These are phyloP conservation scores for Paxillus rubicundulus DNA, from an alignment of 768 basidiomycete genomes.

Conservation along the genomic window DNA sequence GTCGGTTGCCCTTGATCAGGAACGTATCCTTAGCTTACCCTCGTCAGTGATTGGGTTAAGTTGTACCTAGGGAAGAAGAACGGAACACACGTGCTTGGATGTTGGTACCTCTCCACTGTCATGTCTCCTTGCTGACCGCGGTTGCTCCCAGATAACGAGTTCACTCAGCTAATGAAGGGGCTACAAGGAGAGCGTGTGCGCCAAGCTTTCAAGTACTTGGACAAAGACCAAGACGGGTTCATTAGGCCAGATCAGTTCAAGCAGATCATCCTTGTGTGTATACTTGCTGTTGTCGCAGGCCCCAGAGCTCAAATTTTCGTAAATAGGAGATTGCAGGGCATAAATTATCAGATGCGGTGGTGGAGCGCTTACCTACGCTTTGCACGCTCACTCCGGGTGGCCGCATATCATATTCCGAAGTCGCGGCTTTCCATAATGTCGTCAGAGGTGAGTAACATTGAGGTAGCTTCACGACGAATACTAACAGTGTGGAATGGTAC, in stretches of 20 bases:
- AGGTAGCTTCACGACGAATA: background rate
- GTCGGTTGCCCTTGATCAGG: constrained; percentile 9
- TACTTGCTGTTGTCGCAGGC: background rate
- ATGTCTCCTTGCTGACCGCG: constrained; percentile 7
- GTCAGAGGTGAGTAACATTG: constrained; percentile 61
- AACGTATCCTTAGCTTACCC: constrained; percentile 3
- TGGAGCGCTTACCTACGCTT: constrained; percentile 89
- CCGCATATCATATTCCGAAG: constrained; percentile 94
- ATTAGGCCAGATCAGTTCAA: constrained; percentile 94
- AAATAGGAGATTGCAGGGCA: constrained; percentile 91
- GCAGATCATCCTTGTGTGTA: constrained; percentile 84
- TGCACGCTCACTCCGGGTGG: constrained; percentile 87
- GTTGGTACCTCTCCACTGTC: constrained; percentile 43
- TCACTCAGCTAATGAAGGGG: constrained; percentile 98
- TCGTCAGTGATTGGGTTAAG: constrained; percentile 86
- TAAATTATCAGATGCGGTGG: constrained; percentile 91
- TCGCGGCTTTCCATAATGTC: constrained; percentile 96
- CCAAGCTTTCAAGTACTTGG: constrained; percentile 92
- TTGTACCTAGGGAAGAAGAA: constrained; percentile 93
- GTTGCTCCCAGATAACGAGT: constrained; percentile 73
- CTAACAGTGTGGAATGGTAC: constrained; percentile 7
- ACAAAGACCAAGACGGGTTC: constrained; percentile 88
- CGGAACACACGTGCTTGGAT: constrained; percentile 87
- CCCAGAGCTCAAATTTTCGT: background rate
- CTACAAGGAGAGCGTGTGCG: constrained; percentile 96